Base-by-base conservation (phyloP, 2,329 filamentous ascomycete species). In the Aspergillus phoenicis region DNA sequence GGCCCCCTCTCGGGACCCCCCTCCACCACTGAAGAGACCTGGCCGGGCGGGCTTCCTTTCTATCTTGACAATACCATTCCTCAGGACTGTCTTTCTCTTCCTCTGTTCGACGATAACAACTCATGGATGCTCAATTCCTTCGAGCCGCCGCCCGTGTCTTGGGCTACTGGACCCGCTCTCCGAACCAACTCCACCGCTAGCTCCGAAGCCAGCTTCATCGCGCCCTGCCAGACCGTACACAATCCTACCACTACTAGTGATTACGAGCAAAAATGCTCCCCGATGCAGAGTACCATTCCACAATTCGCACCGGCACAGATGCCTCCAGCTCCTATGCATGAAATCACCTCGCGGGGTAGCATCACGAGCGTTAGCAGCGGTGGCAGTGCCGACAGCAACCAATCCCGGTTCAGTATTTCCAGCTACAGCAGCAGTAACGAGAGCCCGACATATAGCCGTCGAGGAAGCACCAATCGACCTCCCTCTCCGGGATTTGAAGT, bases 271-370 rank as follows among this genome's bases (percentile, higher is more conserved):
- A 51, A 51, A 28, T 30, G 5, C 10, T 51, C 47, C 8, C n/a
- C 47, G 4, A 28, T 17, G 15, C 24, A n/a, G 15, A 33, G 5
- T 5, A 36, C 33, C 11, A 13, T 36, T 20, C 28, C 39, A 15
- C 36, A 22, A 26, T 47, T 56, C 11, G 26, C 41, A 5, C 17
- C 39, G 15, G 45, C 10, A 17, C 8, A 15, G 3, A n/a, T 20
- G 13, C 51, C n/a, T 10, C 39, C 39, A 11, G 43, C 53, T 17
- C 36, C 52, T 2, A 30, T 55, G 52, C 53, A 56, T 10, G 53
- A 56, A 22, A 45, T 56, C 26, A 56, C 53, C 5, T 56, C 53
- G 13, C 53, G 53, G 2, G 53, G 53, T 15, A 56, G 53, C 24
- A 56, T 45, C 41, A 53, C 33, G 11, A 39, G 38, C 52, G 22